Evolutionary conservation across 805 yeast species (phyloP).

Genomic region (Spathaspora boniae): DNA sequence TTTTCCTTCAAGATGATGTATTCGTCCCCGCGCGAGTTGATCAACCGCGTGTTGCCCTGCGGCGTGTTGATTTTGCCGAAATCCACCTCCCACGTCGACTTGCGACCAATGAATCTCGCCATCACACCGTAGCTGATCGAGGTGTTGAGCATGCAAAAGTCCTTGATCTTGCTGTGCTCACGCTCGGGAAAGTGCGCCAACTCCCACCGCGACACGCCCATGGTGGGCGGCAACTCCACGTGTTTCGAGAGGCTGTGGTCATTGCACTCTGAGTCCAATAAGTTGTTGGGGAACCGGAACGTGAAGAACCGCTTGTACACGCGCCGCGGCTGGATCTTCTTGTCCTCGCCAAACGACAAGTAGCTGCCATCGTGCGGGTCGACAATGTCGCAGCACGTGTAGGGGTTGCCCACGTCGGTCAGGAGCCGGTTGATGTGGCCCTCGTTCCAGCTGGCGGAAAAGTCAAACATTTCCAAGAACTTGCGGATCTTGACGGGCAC

Average conservation of each 20-base stretch:
- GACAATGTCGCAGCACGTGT: slow-evolving; percentile 12
- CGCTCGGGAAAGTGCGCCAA: slow-evolving; percentile 10
- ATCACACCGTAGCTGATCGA: slow-evolving; percentile 29
- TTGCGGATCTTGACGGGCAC: slow-evolving; percentile 18
- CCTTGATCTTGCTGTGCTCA: slow-evolving; percentile 16
- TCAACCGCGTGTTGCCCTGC: slow-evolving; percentile 19
- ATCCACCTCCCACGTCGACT: slow-evolving; percentile 27
- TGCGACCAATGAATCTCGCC: slow-evolving; percentile 38
- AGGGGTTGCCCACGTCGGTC: slow-evolving; percentile 17
- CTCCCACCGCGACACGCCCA: slow-evolving; percentile 21
- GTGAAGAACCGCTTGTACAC: slow-evolving; percentile 39
- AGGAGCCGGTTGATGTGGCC: slow-evolving; percentile 30
- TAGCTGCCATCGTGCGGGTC: slow-evolving; percentile 28
- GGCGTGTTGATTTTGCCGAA: slow-evolving; percentile 10
- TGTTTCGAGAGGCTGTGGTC: slow-evolving; percentile 29
- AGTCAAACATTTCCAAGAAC: slow-evolving; percentile 48
- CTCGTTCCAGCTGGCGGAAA: slow-evolving; percentile 49
- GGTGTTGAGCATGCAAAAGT: slow-evolving; percentile 26
- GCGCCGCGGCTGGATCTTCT: slow-evolving; percentile 17
- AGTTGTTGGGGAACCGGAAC: slow-evolving; percentile 33
- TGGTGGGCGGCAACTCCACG: slow-evolving; percentile 34
- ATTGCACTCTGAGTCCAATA: slow-evolving; percentile 37
- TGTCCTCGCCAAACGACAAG: slow-evolving; percentile 15
- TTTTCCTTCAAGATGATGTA: slow-evolving; percentile 34
- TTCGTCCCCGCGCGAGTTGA: slow-evolving; percentile 37